phyloP scores from a whole-genome alignment of 495 filamentous ascomycete species.

The Talaromyces nanjingensis region DNA sequence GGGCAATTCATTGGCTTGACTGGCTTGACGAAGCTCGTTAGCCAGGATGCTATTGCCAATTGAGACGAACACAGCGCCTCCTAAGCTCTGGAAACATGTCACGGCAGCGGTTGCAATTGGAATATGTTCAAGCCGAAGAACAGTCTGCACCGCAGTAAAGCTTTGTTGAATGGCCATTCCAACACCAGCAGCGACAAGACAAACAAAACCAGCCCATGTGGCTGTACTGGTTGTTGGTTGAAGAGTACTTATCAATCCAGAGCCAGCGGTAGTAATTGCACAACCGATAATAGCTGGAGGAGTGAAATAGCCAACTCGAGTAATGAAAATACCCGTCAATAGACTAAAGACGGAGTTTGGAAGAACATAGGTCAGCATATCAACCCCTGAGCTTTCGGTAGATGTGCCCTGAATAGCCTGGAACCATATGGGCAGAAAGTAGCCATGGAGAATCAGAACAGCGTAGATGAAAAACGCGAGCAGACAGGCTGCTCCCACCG shows the following conservation, averaged over 20 bases:
- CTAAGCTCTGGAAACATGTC: conserved; percentile 52
- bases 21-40: conserved; percentile 48
- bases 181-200: conserved; percentile 47
- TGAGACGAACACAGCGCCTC: conserved; percentile 56
- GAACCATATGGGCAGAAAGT: conserved; percentile 8
- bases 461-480: conserved; percentile 9
- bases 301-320: conserved; percentile 58
- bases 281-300: conserved; percentile 55
- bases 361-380: conserved; percentile 8
- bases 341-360: conserved; percentile 7
- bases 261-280: conserved; percentile 51
- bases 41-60: conserved; percentile 61
- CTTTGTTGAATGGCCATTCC: conserved; percentile 43
- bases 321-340: conserved; percentile 44
- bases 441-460: conserved; percentile 30
- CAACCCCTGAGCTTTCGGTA: conserved; percentile 4
- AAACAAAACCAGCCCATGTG: conserved; percentile 54
- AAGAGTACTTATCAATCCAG: conserved; percentile 58
- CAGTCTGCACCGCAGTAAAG: conserved; percentile 24
- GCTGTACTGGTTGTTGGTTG: conserved; percentile 28
- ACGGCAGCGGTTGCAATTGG: conserved; percentile 45
- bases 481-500: conserved; percentile 7
- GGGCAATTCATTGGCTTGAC: conserved; percentile 34
- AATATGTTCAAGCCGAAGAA: conserved; percentile 35
- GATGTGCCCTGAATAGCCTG: conserved; percentile 9